Evolutionary conservation across 2,329 filamentous ascomycete genomes (phyloP), one percentile per base, ranked within the genome.

Genomic region (Penicillium palitans): DNA sequence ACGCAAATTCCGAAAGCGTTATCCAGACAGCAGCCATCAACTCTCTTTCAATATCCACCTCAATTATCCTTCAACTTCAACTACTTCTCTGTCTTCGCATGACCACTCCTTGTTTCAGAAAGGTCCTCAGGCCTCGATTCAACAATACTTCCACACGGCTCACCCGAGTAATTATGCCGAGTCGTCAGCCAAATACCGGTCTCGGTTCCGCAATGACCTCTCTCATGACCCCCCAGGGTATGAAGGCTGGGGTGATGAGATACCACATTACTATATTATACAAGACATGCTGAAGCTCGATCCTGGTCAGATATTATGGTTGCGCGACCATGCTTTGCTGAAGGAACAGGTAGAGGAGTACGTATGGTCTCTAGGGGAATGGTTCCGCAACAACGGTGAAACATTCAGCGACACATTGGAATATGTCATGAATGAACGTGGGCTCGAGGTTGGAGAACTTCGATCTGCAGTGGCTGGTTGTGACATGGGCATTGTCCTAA

Each of bases 231-330:
- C 82, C 31, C 75, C 82, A 4, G 83, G 82, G 8, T 75, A 77
- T n/a, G 83, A 86, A 70, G 85, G 85, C 25, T 87, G 85, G 85
- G 85, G 85, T 31, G 84, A 87, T 64, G 84, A 87, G 55, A 83
- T 87, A 50, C 77, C 79, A 15, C 84, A 87, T 61, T 87, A 87
- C 68, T 87, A 87, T 63, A 77, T 87, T 6, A 80, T 87, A 4
- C 83, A 87, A 64, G 84, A 87, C 61, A 85, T 87, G 80, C 75
- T 87, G 72, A 87, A 87, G 71, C 74, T 87, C 39, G 81, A 86
- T 58, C 85, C 85, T 0, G 81, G 80, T 40, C 84, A 87, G 69
- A 76, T 87, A 9, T 66, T 87, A 61, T 83, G 80, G 76, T 69
- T 87, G 55, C 80, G 80, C 55, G 81, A 86, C 60, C 77, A 84